Conservation (phyloP, 352 stramenopile species). For the Halophytophthora batemanensis region DNA sequence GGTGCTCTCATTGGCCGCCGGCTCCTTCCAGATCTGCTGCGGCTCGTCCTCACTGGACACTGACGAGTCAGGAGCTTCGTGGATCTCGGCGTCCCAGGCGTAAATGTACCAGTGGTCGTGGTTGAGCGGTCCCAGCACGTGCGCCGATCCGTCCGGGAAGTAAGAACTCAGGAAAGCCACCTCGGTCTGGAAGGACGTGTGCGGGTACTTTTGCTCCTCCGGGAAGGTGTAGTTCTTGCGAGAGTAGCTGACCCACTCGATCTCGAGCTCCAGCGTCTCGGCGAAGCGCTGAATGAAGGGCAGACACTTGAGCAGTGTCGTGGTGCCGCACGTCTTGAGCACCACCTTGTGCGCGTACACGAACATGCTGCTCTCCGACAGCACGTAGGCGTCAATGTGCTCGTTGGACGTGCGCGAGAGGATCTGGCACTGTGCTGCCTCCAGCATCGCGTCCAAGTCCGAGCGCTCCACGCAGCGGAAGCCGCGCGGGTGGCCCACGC, state of each 20-base stretch:
- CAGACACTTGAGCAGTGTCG: constrained; percentile 94
- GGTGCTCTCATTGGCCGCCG: constrained; percentile 54
- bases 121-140: constrained; percentile 93
- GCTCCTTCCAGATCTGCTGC: constrained; percentile 11
- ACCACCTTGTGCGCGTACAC: constrained; percentile 98
- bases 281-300: constrained; percentile 82
- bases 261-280: constrained; percentile 89
- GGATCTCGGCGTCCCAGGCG: constrained; percentile 92
- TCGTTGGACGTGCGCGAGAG: constrained; percentile 95
- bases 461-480: constrained; percentile 88
- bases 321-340: constrained; percentile 99
- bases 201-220: constrained; percentile 96
- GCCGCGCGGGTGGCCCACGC: constrained; percentile 65
- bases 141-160: constrained; percentile 81
- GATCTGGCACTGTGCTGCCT: constrained; percentile 95
- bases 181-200: constrained; percentile 96
- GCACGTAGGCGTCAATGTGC: constrained; percentile 94
- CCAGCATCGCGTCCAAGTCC: constrained; percentile 94
- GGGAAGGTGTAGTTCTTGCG: constrained; percentile 99
- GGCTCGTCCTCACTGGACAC: too few relatives aligned
- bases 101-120: constrained; percentile 99
- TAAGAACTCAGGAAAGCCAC: constrained; percentile 94
- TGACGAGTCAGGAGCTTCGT: too few relatives aligned
- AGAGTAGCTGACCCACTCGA: constrained; percentile 98
- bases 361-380: constrained; percentile 98